A percentile compares a stretch with the other conserved stretches of the same genome.
Conservation (phyloP, 208 protist species). For the Leishmania martiniquensis region DNA sequence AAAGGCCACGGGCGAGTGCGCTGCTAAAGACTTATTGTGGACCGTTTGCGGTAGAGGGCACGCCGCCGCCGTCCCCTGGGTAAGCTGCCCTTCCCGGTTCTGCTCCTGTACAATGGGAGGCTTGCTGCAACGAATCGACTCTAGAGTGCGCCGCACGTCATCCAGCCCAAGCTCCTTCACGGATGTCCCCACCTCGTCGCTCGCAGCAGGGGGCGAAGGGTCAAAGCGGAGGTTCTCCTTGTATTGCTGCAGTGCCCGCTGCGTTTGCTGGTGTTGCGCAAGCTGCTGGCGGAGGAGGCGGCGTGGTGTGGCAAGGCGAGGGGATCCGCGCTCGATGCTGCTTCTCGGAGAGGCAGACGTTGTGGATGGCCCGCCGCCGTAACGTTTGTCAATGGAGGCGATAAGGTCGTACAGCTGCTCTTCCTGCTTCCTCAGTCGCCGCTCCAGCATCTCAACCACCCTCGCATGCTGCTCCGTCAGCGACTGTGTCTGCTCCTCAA, state of each 20-base stretch:
- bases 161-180: conserved; percentile 35
- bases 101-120: conserved; percentile 20
- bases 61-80: background rate
- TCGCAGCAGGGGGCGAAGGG: conserved; percentile 12
- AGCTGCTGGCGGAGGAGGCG: conserved; percentile 65
- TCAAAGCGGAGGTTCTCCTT: conserved; percentile 32
- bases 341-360: conserved; percentile 8
- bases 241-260: conserved; percentile 52
- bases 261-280: conserved; percentile 67
- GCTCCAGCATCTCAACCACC: conserved; percentile 73
- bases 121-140: conserved; percentile 41
- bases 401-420: conserved; percentile 72
- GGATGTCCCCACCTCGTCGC: conserved; percentile 22
- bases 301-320: conserved; percentile 43
- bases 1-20: conserved; percentile 8
- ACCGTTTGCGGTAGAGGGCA: background rate
- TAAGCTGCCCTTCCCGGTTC: background rate
- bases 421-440: conserved; percentile 76
- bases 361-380: conserved; percentile 13
- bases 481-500: conserved; percentile 84
- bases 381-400: conserved; percentile 40
- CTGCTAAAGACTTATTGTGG: conserved; percentile 3
- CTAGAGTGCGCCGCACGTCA: conserved; percentile 33
- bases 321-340: conserved; percentile 23
- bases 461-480: conserved; percentile 83